phyloP scores from a whole-genome alignment of 73 alveolate genomes.

The Tetrahymena borealis region DNA sequence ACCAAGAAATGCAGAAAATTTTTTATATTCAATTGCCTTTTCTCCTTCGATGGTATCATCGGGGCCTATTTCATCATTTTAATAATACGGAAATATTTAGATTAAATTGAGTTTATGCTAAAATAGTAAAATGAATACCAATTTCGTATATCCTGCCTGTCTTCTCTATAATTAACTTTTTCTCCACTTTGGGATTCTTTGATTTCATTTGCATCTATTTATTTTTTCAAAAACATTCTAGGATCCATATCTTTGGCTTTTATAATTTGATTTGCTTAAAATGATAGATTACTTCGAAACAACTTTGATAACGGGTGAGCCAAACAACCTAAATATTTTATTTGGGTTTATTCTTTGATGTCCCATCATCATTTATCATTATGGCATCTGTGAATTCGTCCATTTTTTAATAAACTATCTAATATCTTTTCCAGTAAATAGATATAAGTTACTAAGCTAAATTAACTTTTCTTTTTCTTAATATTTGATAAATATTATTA shows the following conservation, averaged over 20 bases:
- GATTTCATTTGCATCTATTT: background rate
- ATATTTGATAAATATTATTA: too few relatives aligned
- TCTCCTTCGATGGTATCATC: background rate
- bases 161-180: background rate
- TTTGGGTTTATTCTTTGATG: background rate
- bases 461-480: too few relatives aligned
- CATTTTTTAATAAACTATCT: too few relatives aligned
- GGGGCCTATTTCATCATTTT: background rate
- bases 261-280: background rate
- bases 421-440: too few relatives aligned
- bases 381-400: background rate
- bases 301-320: background rate
- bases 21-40: background rate
- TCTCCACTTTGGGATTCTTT: background rate
- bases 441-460: too few relatives aligned
- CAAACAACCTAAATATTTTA: background rate
- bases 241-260: background rate
- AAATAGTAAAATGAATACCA: background rate
- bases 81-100: background rate
- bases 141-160: background rate
- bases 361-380: background rate
- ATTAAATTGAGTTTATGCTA: background rate
- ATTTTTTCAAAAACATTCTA: background rate
- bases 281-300: background rate
- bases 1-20: slow-evolving; percentile 34